phyloP scores from a whole-genome alignment of 1,284 basidiomycete genomes.

The Lignosus rhinocerotis region DNA sequence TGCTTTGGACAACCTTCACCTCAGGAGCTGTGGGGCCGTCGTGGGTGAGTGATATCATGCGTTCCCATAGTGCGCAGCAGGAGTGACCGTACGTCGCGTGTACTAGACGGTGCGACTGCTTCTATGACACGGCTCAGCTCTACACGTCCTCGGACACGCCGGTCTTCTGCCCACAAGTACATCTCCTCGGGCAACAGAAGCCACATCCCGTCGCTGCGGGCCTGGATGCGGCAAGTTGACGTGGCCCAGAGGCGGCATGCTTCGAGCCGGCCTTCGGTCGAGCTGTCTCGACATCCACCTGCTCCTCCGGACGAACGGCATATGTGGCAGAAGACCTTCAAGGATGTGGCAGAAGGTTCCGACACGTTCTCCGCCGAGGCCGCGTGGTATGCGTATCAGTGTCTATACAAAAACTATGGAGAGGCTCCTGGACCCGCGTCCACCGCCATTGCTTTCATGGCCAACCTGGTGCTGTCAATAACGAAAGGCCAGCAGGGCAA shows the following conservation, averaged over 20 bases:
- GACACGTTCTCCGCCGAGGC: constrained; percentile 14
- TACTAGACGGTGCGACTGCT: constrained; percentile 6
- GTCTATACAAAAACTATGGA: constrained; percentile 7
- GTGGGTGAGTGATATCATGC: constrained; percentile 12
- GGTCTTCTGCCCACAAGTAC: constrained; percentile 20
- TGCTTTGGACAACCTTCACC: neutral
- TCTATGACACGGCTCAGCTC: constrained; percentile 11
- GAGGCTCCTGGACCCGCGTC: constrained; percentile 6
- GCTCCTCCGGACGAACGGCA: constrained; percentile 1
- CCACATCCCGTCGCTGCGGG: constrained; percentile 23
- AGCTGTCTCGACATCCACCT: constrained; percentile 2
- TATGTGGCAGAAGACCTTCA: constrained; percentile 9
- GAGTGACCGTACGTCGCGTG: constrained; percentile 2
- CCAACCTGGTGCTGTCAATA: constrained; percentile 5
- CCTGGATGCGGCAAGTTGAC: constrained; percentile 20
- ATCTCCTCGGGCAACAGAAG: constrained; percentile 19
- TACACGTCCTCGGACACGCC: constrained; percentile 26
- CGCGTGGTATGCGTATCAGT: constrained; percentile 22
- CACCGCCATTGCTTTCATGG: constrained; percentile 10
- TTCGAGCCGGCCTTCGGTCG: constrained; percentile 20
- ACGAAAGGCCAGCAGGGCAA: neutral
- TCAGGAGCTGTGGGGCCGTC: neutral
- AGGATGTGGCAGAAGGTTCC: constrained; percentile 7
- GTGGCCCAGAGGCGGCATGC: constrained; percentile 29
- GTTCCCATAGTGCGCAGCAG: constrained; percentile 2